Evolutionary conservation across 2,329 filamentous ascomycete genomes (phyloP).

Genomic region (Xylariaceae sp.): DNA sequence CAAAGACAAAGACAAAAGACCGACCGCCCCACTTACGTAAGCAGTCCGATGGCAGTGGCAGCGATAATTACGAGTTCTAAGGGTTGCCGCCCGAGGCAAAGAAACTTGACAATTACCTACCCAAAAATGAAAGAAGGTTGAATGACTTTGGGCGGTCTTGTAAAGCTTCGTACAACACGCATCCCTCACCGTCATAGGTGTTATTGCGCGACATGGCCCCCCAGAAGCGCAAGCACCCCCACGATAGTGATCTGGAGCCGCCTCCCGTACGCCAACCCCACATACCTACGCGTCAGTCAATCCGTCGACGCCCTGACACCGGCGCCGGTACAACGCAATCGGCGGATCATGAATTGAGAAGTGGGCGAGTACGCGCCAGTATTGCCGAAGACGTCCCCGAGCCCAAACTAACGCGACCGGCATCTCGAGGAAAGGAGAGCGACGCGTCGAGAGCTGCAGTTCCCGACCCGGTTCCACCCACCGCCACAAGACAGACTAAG

Average conservation of each 20-base stretch:
- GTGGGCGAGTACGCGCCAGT: slow-evolving; percentile 25
- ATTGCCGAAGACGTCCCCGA: slow-evolving; percentile 7
- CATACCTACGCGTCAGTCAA: slow-evolving; percentile 25
- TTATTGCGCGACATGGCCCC: slow-evolving; percentile 23
- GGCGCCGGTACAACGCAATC: slow-evolving; percentile 6
- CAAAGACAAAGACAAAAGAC: too few species aligned
- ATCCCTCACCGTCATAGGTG: background rate
- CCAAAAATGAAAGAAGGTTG: background rate
- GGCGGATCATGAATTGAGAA: slow-evolving; percentile 25
- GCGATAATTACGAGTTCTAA: background rate
- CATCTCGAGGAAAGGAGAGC: slow-evolving; percentile 3
- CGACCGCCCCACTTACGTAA: background rate
- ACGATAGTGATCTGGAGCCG: slow-evolving; percentile 19
- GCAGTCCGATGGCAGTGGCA: background rate
- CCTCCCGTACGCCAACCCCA: slow-evolving; percentile 1
- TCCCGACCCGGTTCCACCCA: slow-evolving; percentile 1
- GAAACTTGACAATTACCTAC: background rate
- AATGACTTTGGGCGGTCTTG: background rate
- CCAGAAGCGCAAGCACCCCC: slow-evolving; percentile 29
- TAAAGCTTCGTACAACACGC: background rate
- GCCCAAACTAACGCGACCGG: slow-evolving; percentile 1
- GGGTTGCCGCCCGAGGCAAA: background rate
- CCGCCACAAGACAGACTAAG: slow-evolving; percentile 17
- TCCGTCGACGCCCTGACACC: slow-evolving; percentile 24
- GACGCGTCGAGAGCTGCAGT: slow-evolving; percentile 19